Evolutionary conservation across 768 basidiomycete genomes (phyloP), one percentile per base, ranked within the genome.

Genomic region (Tricholoma flavovirens): DNA sequence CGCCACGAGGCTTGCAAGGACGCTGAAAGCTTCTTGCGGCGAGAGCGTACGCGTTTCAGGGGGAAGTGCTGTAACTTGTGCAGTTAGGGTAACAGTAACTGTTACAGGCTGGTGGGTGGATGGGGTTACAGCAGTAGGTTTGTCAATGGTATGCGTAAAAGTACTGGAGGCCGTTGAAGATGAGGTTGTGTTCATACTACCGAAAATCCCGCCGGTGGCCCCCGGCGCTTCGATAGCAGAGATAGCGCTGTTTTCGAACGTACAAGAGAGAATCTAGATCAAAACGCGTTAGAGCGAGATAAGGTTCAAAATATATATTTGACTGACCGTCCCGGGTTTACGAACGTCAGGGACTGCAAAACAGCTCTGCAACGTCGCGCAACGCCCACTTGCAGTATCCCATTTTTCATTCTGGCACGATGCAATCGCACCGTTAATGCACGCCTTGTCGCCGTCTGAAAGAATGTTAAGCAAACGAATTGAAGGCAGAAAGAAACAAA

Each of bases 311-410:
- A 42, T 3, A n/a, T 3, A 46, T 21, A 46, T 26, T 29, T 30
- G 12, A 66, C 78, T 51, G 60, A 84, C 83, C 1, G 75, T 75
- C 54, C 83, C 83, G 6, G 66, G 56, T 32, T 67, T 61, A 4
- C 63, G 70, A 14, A 77, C 55, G 6, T 73, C 71, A 0, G 83
- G 84, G 24, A 85, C 58, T 12, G 80, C 82, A 57, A 83, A 83
- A 66, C 84, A 85, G 4, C 64, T 59, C 33, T 74, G 69, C 7
- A 63, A 64, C 6, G 65, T 60, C 0, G 68, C 56, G 58, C 82
- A 84, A 4, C 50, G 30, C 10, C 68, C 69, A 19, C 57, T 54
- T 9, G 71, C 59, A 0, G 67, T 62, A 29, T 73, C 61, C 76
- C 81, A 84, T 35, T 65, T 65, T 8, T 69, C 69, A 57, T 74